These are phyloP conservation scores for Achlya hypogyna DNA, from an alignment of 352 stramenopile species.

Conservation along the genomic window DNA sequence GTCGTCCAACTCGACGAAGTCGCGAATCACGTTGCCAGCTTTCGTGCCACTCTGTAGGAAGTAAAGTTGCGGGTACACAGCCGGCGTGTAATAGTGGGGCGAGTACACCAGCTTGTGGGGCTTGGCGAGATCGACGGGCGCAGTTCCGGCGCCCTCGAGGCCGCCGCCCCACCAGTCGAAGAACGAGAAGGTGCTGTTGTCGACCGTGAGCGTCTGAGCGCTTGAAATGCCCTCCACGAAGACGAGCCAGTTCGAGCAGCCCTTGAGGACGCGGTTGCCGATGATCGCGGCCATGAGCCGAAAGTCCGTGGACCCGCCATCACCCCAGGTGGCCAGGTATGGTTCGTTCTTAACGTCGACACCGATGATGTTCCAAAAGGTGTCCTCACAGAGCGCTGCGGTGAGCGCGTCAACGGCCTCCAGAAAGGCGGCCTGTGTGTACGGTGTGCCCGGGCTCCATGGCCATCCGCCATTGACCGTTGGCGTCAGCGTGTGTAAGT, in stretches of 20 bases:
- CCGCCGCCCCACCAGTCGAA: conserved; percentile 69
- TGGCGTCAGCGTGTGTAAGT: conserved; percentile 44
- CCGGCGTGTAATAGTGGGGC: conserved; percentile 75
- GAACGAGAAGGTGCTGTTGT: conserved; percentile 54
- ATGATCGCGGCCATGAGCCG: conserved; percentile 55
- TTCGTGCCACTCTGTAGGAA: conserved; percentile 24
- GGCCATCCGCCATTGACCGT: conserved; percentile 38
- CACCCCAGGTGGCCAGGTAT: conserved; percentile 42
- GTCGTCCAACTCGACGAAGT: conserved; percentile 30
- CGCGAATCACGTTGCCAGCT: conserved; percentile 11
- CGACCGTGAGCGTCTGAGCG: conserved; percentile 33
- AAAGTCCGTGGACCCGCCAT: conserved; percentile 66
- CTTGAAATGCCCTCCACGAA: conserved; percentile 55
- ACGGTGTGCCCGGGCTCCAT: conserved; percentile 34
- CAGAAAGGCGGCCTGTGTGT: conserved; percentile 46
- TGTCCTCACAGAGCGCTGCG: conserved; percentile 49
- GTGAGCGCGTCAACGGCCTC: conserved; percentile 50
- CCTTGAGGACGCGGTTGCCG: conserved; percentile 47
- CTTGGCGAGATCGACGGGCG: conserved; percentile 49
- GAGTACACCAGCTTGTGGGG: conserved; percentile 68
- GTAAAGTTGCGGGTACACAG: conserved; percentile 29
- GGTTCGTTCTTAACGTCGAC: conserved; percentile 80
- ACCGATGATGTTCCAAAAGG: conserved; percentile 79
- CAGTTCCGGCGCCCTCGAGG: conserved; percentile 58
- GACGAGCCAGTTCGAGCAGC: conserved; percentile 73